Evolutionary conservation across 2,329 filamentous ascomycete genomes (phyloP), one percentile per base, ranked within the genome.

Genomic region (Ophiocordyceps australis): DNA sequence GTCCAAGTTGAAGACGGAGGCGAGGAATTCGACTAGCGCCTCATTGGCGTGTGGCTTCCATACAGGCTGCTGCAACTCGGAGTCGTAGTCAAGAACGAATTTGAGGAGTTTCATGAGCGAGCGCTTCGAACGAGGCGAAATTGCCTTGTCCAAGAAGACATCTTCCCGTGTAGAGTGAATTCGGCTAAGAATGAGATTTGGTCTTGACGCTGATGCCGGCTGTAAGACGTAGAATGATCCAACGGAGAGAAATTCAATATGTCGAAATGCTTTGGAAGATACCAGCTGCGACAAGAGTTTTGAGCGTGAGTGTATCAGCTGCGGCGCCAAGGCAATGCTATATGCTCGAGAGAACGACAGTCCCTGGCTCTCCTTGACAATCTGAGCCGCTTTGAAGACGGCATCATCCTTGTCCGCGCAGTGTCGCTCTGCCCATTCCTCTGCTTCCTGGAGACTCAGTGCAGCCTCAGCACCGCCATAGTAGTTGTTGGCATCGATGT

Each of bases 61-160:
- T 4, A 58, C 38, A 26, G 63, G 63, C 25, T 39, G 47, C 41
- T 68, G 66, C 27, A 46, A 45, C 28, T 59, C 55, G n/a, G 51
- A 65, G 36, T 78, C 67, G 39, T 74, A 75, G 38, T 82, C 68
- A 31, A 73, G 59, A 27, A 93, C 76, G 44, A 89, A 86, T 47
- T 86, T 85, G 41, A 95, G 62, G 40, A 94, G 91, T 49, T 91
- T 92, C 76, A 94, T 93, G 40, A 95, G 52, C 8, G 68, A 66
- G 28, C 86, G 73, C 55, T 95, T 95, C 5, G 81, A 72, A 35
- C 77, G 76, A 36, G 77, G 64, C 23, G 81, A 70, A 29, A 95
- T 78, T 14, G 62, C 61, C 19, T 68, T 67, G 45, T 82, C 76
- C 24, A 74, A 68, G 47, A 94, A 94, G 23, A 95, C 71, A 52